phyloP scores from a whole-genome alignment of 2,329 filamentous ascomycete genomes.

The Microdochium nivale region DNA sequence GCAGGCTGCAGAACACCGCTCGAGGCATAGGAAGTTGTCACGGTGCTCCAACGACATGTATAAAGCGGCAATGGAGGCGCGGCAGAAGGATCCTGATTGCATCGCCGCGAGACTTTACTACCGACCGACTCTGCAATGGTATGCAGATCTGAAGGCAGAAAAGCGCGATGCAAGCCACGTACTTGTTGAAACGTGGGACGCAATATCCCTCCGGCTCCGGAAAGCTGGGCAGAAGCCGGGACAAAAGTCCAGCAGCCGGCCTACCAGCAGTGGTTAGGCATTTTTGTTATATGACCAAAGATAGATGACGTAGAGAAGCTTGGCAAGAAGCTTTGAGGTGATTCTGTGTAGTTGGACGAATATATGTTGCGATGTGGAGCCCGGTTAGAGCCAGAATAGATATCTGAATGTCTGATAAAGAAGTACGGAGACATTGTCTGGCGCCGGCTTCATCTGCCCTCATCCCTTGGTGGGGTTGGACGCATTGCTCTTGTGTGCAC shows the following conservation, averaged over 20 bases:
- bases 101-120: conserved; percentile 30
- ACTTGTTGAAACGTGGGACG: conserved; percentile 32
- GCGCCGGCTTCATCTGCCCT: too few relatives aligned
- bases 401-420: too few relatives aligned
- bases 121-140: conserved; percentile 42
- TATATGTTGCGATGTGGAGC: too few relatives aligned
- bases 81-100: conserved; percentile 8
- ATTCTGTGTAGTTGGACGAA: too few relatives aligned
- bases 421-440: too few relatives aligned
- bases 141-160: conserved; percentile 33
- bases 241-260: neutral
- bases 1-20: conserved; percentile 11
- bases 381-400: too few relatives aligned
- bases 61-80: conserved; percentile 21
- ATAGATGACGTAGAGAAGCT: too few relatives aligned
- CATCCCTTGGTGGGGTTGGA: too few relatives aligned
- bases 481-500: too few relatives aligned
- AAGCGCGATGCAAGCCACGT: conserved; percentile 42
- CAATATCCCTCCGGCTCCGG: conserved; percentile 22
- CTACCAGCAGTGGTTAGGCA: neutral
- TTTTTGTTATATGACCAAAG: too few relatives aligned
- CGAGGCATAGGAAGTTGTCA: conserved; percentile 10
- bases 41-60: conserved; percentile 36
- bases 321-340: too few relatives aligned
- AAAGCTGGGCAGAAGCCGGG: neutral